Conservation (phyloP, 23 red algal species). For the Porphyridium purpureum region DNA sequence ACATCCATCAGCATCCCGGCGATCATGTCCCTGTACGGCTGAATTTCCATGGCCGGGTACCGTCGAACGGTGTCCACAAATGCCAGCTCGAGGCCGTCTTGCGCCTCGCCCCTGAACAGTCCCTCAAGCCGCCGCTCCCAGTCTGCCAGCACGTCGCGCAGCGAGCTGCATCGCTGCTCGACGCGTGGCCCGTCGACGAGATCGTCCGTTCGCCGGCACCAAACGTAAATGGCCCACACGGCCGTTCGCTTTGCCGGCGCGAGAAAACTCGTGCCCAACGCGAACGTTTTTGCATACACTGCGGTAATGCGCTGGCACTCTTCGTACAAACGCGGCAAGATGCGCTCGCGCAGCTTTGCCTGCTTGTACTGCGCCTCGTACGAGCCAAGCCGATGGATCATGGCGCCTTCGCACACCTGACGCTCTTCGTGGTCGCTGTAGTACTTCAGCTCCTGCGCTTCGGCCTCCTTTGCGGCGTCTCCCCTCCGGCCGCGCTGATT, state of each 20-base stretch:
- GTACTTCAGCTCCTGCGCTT: too few species aligned
- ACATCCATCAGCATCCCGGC: constrained; percentile 96
- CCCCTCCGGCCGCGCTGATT: too few species aligned
- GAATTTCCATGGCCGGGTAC: constrained; percentile 26
- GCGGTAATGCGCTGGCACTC: constrained; percentile 88
- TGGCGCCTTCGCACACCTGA: too few species aligned
- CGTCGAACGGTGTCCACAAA: constrained; percentile 31
- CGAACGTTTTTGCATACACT: constrained; percentile 87
- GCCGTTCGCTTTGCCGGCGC: constrained; percentile 42
- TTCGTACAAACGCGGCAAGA: constrained; percentile 41
- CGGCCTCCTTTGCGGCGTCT: too few species aligned
- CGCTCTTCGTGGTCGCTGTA: too few species aligned
- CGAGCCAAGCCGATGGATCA: too few species aligned
- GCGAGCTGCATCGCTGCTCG: constrained; percentile 14
- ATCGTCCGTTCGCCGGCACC: constrained; percentile 93
- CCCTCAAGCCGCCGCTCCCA: constrained; percentile 39
- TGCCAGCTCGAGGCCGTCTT: constrained; percentile 69
- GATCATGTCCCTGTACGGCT: constrained; percentile 93
- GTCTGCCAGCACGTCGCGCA: constrained; percentile 37
- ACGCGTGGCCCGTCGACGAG: constrained; percentile 89
- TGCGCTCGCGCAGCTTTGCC: constrained; percentile 11
- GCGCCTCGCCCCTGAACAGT: constrained; percentile 37
- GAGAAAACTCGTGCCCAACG: constrained; percentile 75
- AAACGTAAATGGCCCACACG: constrained; percentile 92
- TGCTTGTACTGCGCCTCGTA: too few species aligned